These are phyloP conservation scores for Porodaedalea pini DNA, from an alignment of 1,284 basidiomycete genomes.

Conservation along the genomic window DNA sequence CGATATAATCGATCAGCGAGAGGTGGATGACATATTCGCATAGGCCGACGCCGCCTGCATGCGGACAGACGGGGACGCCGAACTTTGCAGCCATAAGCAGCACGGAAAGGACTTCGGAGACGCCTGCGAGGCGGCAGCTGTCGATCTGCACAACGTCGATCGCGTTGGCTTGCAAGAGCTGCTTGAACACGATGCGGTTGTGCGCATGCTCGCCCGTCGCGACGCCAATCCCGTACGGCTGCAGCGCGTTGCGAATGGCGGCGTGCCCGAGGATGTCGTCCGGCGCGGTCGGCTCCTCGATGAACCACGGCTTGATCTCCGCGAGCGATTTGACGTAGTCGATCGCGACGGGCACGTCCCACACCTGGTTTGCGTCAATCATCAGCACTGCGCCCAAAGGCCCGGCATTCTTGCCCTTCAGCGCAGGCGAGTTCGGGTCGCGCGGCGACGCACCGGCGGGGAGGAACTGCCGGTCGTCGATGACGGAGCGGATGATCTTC, in stretches of 20 bases:
- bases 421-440: constrained; percentile 61
- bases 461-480: constrained; percentile 82
- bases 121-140: constrained; percentile 88
- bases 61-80: constrained; percentile 87
- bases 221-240: constrained; percentile 84
- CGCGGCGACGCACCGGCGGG: constrained; percentile 52
- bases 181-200: constrained; percentile 97
- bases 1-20: constrained; percentile 91
- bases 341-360: constrained; percentile 91
- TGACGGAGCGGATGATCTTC: constrained; percentile 85
- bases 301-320: constrained; percentile 93
- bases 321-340: constrained; percentile 84
- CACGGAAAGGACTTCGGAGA: constrained; percentile 92
- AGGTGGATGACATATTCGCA: constrained; percentile 92
- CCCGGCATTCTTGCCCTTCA: constrained; percentile 88
- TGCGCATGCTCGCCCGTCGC: constrained; percentile 96
- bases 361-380: constrained; percentile 97
- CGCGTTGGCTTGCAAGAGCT: constrained; percentile 87
- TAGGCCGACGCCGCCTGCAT: constrained; percentile 92
- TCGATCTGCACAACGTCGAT: constrained; percentile 98
- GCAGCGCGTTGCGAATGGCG: constrained; percentile 74
- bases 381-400: constrained; percentile 91
- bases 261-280: constrained; percentile 89
- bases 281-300: constrained; percentile 92
- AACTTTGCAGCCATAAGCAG: constrained; percentile 94